These are phyloP conservation scores for Jackrogersella multiformis DNA, from an alignment of 495 filamentous ascomycete species.

Conservation along the genomic window DNA sequence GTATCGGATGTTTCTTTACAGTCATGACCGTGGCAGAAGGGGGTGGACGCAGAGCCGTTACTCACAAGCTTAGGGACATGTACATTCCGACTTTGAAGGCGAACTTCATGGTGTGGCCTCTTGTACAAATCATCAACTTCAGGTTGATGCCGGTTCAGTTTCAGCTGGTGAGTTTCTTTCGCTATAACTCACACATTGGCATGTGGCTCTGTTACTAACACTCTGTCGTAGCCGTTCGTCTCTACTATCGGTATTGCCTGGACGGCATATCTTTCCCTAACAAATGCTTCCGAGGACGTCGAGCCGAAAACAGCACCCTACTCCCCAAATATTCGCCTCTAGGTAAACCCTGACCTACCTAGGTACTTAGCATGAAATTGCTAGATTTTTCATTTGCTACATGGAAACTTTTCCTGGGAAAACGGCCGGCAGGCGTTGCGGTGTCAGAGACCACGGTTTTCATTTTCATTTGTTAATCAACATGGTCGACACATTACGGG, in stretches of 20 bases:
- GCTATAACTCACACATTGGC: neutral
- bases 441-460: slow-evolving; percentile 22
- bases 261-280: slow-evolving; percentile 98
- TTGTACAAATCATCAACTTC: slow-evolving; percentile 97
- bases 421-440: slow-evolving; percentile 24
- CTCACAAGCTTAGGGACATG: slow-evolving; percentile 88
- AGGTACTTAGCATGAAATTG: neutral
- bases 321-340: slow-evolving; percentile 44
- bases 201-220: slow-evolving; percentile 20
- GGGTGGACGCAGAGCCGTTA: slow-evolving; percentile 80
- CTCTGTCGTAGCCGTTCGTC: slow-evolving; percentile 80
- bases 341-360: slow-evolving; percentile 26
- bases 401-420: neutral
- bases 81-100: slow-evolving; percentile 95
- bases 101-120: slow-evolving; percentile 95
- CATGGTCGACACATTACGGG: slow-evolving; percentile 1
- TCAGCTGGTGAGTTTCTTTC: slow-evolving; percentile 79
- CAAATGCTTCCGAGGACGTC: slow-evolving; percentile 83
- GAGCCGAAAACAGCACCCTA: slow-evolving; percentile 42
- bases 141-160: slow-evolving; percentile 93
- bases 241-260: slow-evolving; percentile 97
- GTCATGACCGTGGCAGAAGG: slow-evolving; percentile 98
- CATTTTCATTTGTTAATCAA: neutral
- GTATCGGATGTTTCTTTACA: slow-evolving; percentile 89
- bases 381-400: neutral